Evolutionary conservation across 768 basidiomycete genomes (phyloP), one percentile per base, ranked within the genome.

Genomic region (Trametopsis cervina): DNA sequence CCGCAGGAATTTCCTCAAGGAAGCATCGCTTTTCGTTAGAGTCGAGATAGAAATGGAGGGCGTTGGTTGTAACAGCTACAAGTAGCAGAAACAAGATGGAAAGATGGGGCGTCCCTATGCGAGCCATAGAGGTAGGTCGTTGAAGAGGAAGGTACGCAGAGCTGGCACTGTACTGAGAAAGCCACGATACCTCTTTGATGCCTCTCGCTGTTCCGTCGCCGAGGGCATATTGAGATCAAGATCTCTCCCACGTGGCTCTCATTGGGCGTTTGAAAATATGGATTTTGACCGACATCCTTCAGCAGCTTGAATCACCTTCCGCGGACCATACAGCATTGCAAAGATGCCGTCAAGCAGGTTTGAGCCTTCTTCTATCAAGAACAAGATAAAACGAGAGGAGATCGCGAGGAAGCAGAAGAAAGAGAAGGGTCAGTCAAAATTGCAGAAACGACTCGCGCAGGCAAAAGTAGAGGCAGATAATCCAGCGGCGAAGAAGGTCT

Each of bases 21-120:
- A 98, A 98, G 65, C 96, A 99, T 41, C 88, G 78, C 60, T 86
- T 84, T 66, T 96, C 90, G 61, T 89, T 87, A 15, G 92, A 83
- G 63, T 96, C 92, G 49, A 99, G 80, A 64, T 99, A 99, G 67
- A 98, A 96, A 63, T 99, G 96, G 22, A 99, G 82, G 23, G 89
- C 91, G 62, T 83, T 77, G 15, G 71, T 75, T 17, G 73, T 61
- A 35, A 71, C 67, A 20, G 69, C 63, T 54, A 73, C 55, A 46
- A 69, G 58, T 49, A 74, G 66, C 15, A 73, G 69, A 38, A 70
- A 60, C 55, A 65, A 59, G 39, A 68, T 47, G 2, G 59, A 60
- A 35, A 72, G 54, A 40, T 64, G 54, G 27, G 56, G 52, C 29
- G 54, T 33, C 29, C 29, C 15, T 33, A 33, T 7, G 29, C 15